Conservation (phyloP, 176 grass and related monocot species). For the Lolium multiflorum region DNA sequence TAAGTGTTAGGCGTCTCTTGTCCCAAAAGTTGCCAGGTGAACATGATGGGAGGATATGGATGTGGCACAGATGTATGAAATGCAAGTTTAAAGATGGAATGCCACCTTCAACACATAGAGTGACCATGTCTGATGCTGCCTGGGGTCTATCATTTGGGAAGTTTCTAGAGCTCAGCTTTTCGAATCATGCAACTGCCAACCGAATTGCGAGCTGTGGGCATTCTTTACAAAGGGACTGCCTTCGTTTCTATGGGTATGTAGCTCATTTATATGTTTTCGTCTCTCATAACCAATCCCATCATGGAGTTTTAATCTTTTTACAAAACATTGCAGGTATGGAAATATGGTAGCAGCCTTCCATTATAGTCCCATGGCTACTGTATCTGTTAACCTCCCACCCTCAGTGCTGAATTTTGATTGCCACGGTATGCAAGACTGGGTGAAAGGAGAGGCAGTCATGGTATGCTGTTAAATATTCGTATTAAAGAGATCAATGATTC, state of each 20-base stretch:
- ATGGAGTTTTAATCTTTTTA: conserved; percentile 35
- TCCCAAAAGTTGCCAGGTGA: conserved; percentile 68
- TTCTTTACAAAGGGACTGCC: conserved; percentile 86
- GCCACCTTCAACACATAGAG: conserved; percentile 75
- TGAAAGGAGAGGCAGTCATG: conserved; percentile 76
- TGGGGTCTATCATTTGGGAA: conserved; percentile 97
- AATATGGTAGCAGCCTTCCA: conserved; percentile 88
- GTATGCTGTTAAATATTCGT: conserved; percentile 55
- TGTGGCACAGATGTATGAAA: conserved; percentile 93
- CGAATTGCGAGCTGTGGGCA: conserved; percentile 84
- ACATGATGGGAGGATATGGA: conserved; percentile 94
- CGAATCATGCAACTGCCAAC: conserved; percentile 84
- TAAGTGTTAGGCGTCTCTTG: conserved; percentile 67
- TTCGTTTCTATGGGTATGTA: conserved; percentile 90
- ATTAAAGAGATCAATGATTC: conserved; percentile 7
- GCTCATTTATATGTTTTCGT: conserved; percentile 13
- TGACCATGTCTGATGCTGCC: conserved; percentile 87
- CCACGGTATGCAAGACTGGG: conserved; percentile 66
- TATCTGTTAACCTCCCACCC: conserved; percentile 81
- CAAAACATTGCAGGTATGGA: conserved; percentile 70
- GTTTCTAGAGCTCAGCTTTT: conserved; percentile 97
- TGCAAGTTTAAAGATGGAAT: conserved; percentile 81
- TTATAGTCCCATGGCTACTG: conserved; percentile 76
- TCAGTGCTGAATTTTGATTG: conserved; percentile 68
- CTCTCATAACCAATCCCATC: not conserved